These are phyloP conservation scores for Chondrus crispus DNA, from an alignment of 23 red algal species.

Conservation along the genomic window DNA sequence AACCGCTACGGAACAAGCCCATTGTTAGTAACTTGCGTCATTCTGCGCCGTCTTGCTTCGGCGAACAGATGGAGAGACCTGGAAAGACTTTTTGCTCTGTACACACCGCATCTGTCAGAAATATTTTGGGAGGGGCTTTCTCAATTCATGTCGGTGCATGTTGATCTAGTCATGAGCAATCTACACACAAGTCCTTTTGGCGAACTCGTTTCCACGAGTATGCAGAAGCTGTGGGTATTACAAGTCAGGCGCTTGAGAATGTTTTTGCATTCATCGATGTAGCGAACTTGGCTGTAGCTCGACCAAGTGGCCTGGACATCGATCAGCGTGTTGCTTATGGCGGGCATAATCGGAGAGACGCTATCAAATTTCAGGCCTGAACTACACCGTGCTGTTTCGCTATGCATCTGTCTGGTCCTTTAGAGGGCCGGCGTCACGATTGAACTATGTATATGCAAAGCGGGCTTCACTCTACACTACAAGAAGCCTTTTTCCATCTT, in stretches of 20 bases:
- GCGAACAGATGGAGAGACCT: background rate
- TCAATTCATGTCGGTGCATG: background rate
- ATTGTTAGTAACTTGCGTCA: background rate
- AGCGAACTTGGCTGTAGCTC: background rate
- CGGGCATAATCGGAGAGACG: background rate
- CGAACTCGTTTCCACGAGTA: background rate
- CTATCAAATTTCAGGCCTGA: background rate
- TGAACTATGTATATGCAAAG: background rate
- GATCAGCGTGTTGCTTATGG: background rate
- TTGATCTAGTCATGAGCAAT: background rate
- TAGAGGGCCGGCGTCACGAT: background rate
- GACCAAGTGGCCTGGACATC: background rate
- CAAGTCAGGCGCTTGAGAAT: background rate
- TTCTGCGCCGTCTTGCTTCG: conserved; percentile 24
- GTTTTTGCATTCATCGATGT: background rate
- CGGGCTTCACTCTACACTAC: background rate
- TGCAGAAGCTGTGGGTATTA: background rate
- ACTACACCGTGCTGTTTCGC: background rate
- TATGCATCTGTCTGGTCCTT: background rate
- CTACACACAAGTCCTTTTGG: background rate
- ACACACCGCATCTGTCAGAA: background rate
- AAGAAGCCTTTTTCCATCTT: background rate
- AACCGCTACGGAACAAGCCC: background rate
- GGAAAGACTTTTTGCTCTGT: background rate
- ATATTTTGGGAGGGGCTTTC: conserved; percentile 24